phyloP scores from a whole-genome alignment of 805 yeast genomes.

The Scheffersomyces ergatensis region DNA sequence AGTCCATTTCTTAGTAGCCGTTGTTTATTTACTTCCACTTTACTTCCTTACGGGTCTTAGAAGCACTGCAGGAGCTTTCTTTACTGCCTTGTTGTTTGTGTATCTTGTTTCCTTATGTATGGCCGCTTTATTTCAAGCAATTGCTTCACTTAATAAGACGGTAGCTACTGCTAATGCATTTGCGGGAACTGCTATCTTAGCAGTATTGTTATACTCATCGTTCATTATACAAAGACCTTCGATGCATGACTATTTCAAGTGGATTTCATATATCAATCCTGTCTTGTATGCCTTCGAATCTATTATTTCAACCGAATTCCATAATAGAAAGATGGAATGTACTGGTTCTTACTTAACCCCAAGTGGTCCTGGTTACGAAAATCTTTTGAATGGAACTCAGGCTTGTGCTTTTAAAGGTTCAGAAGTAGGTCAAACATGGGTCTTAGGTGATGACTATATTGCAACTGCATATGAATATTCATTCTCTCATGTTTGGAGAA shows the following conservation, averaged over 20 bases:
- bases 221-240: slow-evolving; percentile 30
- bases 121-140: slow-evolving; percentile 51
- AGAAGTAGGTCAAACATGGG: slow-evolving; percentile 16
- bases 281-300: slow-evolving; percentile 28
- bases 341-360: slow-evolving; percentile 18
- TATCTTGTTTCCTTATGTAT: slow-evolving; percentile 50
- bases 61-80: slow-evolving; percentile 54
- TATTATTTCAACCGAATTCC: slow-evolving; percentile 27
- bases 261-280: slow-evolving; percentile 39
- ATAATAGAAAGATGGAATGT: slow-evolving; percentile 27
- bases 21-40: slow-evolving; percentile 20
- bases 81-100: slow-evolving; percentile 46
- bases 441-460: slow-evolving; percentile 34
- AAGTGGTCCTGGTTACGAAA: slow-evolving; percentile 20
- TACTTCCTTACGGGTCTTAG: slow-evolving; percentile 38
- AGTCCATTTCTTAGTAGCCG: slow-evolving; percentile 15
- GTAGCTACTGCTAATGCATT: slow-evolving; percentile 57
- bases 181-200: slow-evolving; percentile 46
- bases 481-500: slow-evolving; percentile 45
- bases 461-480: slow-evolving; percentile 28
- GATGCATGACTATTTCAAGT: slow-evolving; percentile 33
- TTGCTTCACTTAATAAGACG: slow-evolving; percentile 51
- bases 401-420: slow-evolving; percentile 18
- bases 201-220: slow-evolving; percentile 26
- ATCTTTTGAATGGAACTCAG: slow-evolving; percentile 12